Evolutionary conservation across 495 filamentous ascomycete species (phyloP), one percentile per base, ranked within the genome.

Genomic region (Delitschia confertaspora): DNA sequence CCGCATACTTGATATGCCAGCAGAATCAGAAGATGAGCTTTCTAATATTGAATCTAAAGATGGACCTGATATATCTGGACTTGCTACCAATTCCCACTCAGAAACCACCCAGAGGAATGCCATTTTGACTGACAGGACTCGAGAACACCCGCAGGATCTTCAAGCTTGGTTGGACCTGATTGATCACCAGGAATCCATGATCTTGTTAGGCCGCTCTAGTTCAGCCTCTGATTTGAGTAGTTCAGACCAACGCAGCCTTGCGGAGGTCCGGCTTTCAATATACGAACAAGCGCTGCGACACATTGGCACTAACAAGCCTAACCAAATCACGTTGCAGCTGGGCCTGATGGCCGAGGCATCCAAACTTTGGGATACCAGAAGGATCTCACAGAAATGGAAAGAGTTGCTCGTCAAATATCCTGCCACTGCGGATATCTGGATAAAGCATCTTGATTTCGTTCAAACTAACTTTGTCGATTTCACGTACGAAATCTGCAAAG

Each of bases 241-340:
- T 30, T 77, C 78, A 3, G 85, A 94, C 47, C 64, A 60, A 18
- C 70, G 67, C 41, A 80, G 78, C 38, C 71, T 82, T 18, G 81
- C 86, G 14, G 83, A 85, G 48, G 74, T 93, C 25, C 88, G 82
- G 47, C 49, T 93, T 2, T 80, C 79, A 0, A 73, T 95, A n/a
- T 87, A 87, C 51, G 76, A 85, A 37, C 78, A 87, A 43, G 87
- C 88, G 3, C 60, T 95, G 4, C 62, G 65, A 24, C 74, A 79
- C 38, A 67, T 71, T 10, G 60, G 56, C 6, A 51, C 32, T 2
- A 45, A 56, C 4, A 37, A 60, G 3, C 50, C 67, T 3, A 57
- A 69, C 20, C 57, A 66, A 25, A 79, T 85, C 47, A 60, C 59
- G 11, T 65, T 95, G 2, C 46, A 86, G 3, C 48, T 82, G 2